A percentile compares a stretch with the other conserved stretches of the same genome.
These are phyloP conservation scores for Nannizziopsis barbatae DNA, from an alignment of 2,329 filamentous ascomycete genomes.

Conservation along the genomic window DNA sequence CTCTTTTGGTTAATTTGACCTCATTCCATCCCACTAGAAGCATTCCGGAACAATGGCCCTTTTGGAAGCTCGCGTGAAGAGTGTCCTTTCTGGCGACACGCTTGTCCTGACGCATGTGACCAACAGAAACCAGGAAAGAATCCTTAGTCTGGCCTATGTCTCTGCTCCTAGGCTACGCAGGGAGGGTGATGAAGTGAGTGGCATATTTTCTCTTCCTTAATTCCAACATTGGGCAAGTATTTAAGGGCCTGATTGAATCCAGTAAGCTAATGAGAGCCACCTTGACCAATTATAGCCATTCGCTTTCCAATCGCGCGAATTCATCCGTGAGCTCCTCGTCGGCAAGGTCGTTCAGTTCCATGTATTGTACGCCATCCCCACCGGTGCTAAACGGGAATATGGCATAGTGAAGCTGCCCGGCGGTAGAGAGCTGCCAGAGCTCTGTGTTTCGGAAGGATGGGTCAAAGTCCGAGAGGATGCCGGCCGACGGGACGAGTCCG, in stretches of 20 bases:
- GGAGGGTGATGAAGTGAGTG: conserved; percentile 67
- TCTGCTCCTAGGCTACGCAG: conserved; percentile 74
- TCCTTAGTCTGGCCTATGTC: conserved; percentile 83
- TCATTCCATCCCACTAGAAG: no score
- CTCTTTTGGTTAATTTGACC: no score
- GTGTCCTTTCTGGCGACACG: conserved; percentile 86
- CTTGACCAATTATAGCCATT: conserved; percentile 46
- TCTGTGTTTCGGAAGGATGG: conserved; percentile 79
- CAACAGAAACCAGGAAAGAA: conserved; percentile 73
- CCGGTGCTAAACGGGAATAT: conserved; percentile 68
- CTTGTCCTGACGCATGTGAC: conserved; percentile 70
- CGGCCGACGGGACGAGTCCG: conserved; percentile 71
- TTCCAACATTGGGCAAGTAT: neutral
- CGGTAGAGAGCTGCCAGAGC: conserved; percentile 67
- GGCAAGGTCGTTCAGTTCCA: conserved; percentile 80
- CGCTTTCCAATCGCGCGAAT: conserved; percentile 90
- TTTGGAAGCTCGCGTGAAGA: conserved; percentile 68
- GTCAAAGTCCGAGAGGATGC: conserved; percentile 88
- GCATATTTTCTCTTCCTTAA: neutral
- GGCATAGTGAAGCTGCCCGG: conserved; percentile 67
- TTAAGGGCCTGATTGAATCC: neutral
- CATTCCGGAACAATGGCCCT: conserved; percentile 25
- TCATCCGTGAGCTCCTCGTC: conserved; percentile 68
- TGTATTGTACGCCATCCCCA: conserved; percentile 77
- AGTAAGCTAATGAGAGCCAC: neutral